A percentile compares a stretch with the other conserved stretches of the same genome.
phyloP scores from a whole-genome alignment of 139 green algal species.

The Protoeuglena noctilucae region DNA sequence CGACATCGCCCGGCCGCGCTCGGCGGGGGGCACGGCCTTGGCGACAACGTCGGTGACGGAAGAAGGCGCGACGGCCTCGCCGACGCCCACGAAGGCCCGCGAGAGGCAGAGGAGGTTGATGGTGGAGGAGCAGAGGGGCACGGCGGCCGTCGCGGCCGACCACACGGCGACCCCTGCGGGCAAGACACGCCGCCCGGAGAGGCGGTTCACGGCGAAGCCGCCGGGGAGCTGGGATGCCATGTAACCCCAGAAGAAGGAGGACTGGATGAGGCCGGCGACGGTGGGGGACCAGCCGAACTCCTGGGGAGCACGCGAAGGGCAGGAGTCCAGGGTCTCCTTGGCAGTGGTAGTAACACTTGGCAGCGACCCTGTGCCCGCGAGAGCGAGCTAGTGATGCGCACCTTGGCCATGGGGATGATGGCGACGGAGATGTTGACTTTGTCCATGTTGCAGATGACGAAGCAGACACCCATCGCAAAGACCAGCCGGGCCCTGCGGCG shows the following conservation, averaged over 20 bases:
- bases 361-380: too few relatives aligned
- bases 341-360: too few relatives aligned
- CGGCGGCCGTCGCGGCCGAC: slow-evolving; percentile 48
- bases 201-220: slow-evolving; percentile 48
- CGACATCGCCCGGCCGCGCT: slow-evolving; percentile 62
- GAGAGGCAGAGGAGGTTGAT: slow-evolving; percentile 34
- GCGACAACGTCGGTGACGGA: slow-evolving; percentile 81
- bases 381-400: too few relatives aligned
- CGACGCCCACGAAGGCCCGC: slow-evolving; percentile 65
- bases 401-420: slow-evolving; percentile 83
- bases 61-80: slow-evolving; percentile 78
- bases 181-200: slow-evolving; percentile 59
- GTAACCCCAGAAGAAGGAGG: slow-evolving; percentile 77
- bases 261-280: slow-evolving; percentile 74
- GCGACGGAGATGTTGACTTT: slow-evolving; percentile 92
- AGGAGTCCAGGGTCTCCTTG: too few relatives aligned
- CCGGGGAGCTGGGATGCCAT: slow-evolving; percentile 68
- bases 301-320: too few relatives aligned
- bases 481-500: neutral
- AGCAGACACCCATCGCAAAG: slow-evolving; percentile 13
- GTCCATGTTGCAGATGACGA: slow-evolving; percentile 92
- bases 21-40: slow-evolving; percentile 32
- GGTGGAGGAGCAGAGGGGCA: slow-evolving; percentile 44
- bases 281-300: slow-evolving; percentile 78
- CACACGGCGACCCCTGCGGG: slow-evolving; percentile 64